These are phyloP conservation scores for Ascochyta lentis DNA, from an alignment of 2,329 filamentous ascomycete genomes.

Conservation along the genomic window DNA sequence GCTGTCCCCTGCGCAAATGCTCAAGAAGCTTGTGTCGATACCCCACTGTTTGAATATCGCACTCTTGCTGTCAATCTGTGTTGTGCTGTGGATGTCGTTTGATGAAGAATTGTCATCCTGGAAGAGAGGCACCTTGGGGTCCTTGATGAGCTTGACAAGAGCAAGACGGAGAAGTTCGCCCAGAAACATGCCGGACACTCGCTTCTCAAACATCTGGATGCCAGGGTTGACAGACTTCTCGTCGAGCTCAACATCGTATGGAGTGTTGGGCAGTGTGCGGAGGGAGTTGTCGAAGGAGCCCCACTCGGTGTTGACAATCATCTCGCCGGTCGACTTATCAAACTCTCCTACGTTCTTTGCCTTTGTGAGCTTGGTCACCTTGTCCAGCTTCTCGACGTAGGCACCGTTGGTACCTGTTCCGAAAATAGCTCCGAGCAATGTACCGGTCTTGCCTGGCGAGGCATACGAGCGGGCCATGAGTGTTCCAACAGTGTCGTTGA, in stretches of 20 bases:
- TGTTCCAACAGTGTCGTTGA: conserved; percentile 97
- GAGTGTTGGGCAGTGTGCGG: conserved; percentile 83
- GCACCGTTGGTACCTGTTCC: conserved; percentile 97
- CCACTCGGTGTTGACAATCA: conserved; percentile 99
- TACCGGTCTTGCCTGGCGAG: conserved; percentile 83
- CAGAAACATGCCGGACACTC: conserved; percentile 96
- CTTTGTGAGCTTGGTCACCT: conserved; percentile 76
- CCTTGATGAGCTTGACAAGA: conserved; percentile 74
- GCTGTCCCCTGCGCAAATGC: conserved; percentile 81
- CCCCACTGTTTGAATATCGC: conserved; percentile 80
- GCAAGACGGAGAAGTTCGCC: conserved; percentile 88
- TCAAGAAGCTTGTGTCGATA: conserved; percentile 89
- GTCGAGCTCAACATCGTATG: conserved; percentile 82
- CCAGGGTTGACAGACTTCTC: conserved; percentile 85
- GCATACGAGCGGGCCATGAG: conserved; percentile 98
- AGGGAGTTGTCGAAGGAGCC: conserved; percentile 96
- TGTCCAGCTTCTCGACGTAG: conserved; percentile 89
- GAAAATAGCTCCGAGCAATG: conserved; percentile 94
- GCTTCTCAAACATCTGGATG: conserved; percentile 98
- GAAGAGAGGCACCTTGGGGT: conserved; percentile 74
- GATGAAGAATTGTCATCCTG: conserved; percentile 74
- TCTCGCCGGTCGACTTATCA: conserved; percentile 82
- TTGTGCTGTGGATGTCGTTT: conserved; percentile 73
- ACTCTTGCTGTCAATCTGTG: conserved; percentile 63
- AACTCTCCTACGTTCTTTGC: conserved; percentile 62